Percentiles rank a stretch among this genome's conserved stretches.
Evolutionary conservation across 371 early-diverging fungal species (phyloP).

Genomic region (Vairimorpha necatrix): DNA sequence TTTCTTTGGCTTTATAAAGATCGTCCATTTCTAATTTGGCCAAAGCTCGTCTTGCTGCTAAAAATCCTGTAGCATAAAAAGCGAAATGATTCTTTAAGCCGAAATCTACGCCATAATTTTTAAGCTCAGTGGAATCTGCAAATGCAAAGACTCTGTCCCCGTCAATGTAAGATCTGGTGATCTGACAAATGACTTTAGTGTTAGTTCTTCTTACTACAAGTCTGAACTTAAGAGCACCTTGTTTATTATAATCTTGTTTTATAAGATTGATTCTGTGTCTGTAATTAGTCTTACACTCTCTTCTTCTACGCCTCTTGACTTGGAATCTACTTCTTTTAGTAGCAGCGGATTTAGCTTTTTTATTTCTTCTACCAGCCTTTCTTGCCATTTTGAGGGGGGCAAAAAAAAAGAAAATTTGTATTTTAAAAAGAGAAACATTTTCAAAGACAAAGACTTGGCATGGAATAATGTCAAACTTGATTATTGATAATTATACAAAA

Average conservation of each 20-base stretch:
- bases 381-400: slow-evolving; percentile 3
- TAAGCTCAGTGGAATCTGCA: slow-evolving; percentile 96
- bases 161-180: slow-evolving; percentile 92
- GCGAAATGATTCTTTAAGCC: slow-evolving; percentile 99
- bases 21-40: slow-evolving; percentile 76
- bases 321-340: slow-evolving; percentile 65
- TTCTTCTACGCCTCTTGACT: slow-evolving; percentile 66
- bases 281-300: slow-evolving; percentile 99
- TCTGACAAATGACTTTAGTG: slow-evolving; percentile 90
- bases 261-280: slow-evolving; percentile 95
- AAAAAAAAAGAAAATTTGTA: not conserved
- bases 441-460: too few relatives aligned
- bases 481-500: too few relatives aligned
- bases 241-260: slow-evolving; percentile 97
- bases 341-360: slow-evolving; percentile 63
- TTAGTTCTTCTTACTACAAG: slow-evolving; percentile 99
- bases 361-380: slow-evolving; percentile 55
- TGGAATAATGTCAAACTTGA: too few relatives aligned
- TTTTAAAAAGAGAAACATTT: too few relatives aligned
- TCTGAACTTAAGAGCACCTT: slow-evolving; percentile 98
- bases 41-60: slow-evolving; percentile 89
- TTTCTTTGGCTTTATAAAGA: slow-evolving; percentile 74
- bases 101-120: slow-evolving; percentile 90
- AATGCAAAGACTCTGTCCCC: slow-evolving; percentile 93
- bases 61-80: slow-evolving; percentile 95